Base-by-base conservation (phyloP, 2,329 filamentous ascomycete species). In the Hymenoscyphus infarciens region DNA sequence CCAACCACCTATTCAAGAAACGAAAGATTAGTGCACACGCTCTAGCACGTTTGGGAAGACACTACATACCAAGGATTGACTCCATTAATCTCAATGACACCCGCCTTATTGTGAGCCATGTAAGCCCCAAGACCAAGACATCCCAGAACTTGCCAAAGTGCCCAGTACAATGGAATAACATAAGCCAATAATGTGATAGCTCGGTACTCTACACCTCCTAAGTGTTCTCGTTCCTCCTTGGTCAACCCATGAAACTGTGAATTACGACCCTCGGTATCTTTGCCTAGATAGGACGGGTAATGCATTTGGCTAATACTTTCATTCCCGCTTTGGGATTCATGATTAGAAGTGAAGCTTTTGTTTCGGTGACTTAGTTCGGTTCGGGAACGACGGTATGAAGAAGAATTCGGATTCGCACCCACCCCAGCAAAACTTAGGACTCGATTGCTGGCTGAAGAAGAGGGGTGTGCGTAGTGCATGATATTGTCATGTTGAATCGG, bases 141-240 rank as follows among this genome's bases (percentile, higher is more conserved):
- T 1, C 83, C 83, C 3, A 88, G 72, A 1, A 87, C 61, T 70
- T 89, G 86, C 79, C 83, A 88, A 2, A 78, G 64, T 33, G 83
- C 71, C 29, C 82, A 87, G 70, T 90, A 90, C 5, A 83, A 64
- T 0, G 85, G 85, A 5, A 90, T 85, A 22, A 87, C 71, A 67
- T 83, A 77, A 2, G 83, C 79, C 1, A 90, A 77, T 5, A 89
- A 74, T 56, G 80, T 80, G 22, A 89, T 78, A 16, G 87, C 86
- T 52, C 83, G 80, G 70, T 89, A 88, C 72, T 89, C 87, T 61
- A 81, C 83, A 0, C 86, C 85, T 29, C 87, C 86, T 0, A 89
- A 76, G 31, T 80, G 77, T 59, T 85, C 81, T 39, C 83, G 79
- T 68, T 87, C 82, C 15, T 80, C 78, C 22, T 77, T 76, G 0